A percentile compares a stretch with the other conserved stretches of the same genome.
Conservation (phyloP, 305 asterid species). For the Coffea humblotiana region DNA sequence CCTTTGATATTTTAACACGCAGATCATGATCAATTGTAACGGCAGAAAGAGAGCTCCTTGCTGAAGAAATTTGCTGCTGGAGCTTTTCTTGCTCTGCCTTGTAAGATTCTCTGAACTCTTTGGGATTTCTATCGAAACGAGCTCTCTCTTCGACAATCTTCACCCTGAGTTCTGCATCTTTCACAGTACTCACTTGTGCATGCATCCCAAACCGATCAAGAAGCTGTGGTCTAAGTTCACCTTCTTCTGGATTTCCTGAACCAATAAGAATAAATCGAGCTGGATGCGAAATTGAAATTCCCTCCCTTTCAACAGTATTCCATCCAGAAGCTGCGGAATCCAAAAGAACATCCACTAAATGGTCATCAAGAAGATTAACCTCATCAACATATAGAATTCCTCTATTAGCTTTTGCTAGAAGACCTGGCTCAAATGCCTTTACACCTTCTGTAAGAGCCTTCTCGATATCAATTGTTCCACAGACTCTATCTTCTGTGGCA, state of each 20-base stretch:
- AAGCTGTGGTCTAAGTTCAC: slow-evolving; percentile 97
- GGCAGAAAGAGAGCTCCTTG: slow-evolving; percentile 57
- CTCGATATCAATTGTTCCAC: slow-evolving; percentile 95
- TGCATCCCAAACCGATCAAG: slow-evolving; percentile 99
- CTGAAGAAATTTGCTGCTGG: slow-evolving; percentile 70
- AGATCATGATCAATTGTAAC: slow-evolving; percentile 76
- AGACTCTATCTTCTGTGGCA: slow-evolving; percentile 93
- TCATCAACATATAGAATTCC: slow-evolving; percentile 97
- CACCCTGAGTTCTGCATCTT: slow-evolving; percentile 89
- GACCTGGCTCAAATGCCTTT: slow-evolving; percentile 97
- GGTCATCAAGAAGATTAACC: slow-evolving; percentile 94
- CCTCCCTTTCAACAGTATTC: slow-evolving; percentile 93
- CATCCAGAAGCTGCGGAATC: slow-evolving; percentile 98
- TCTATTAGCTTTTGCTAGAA: slow-evolving; percentile 86
- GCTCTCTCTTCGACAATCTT: slow-evolving; percentile 91
- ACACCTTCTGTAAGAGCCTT: slow-evolving; percentile 96
- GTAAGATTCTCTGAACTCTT: slow-evolving; percentile 74
- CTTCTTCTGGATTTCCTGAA: slow-evolving; percentile 95
- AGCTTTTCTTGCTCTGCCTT: slow-evolving; percentile 80
- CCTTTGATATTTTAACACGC: slow-evolving; percentile 81
- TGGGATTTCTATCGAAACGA: slow-evolving; percentile 77
- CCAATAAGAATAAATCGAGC: slow-evolving; percentile 94
- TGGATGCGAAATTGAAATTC: slow-evolving; percentile 94
- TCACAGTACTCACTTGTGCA: slow-evolving; percentile 94
- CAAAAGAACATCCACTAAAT: slow-evolving; percentile 80